Conservation (phyloP, 2,329 filamentous ascomycete species). For the Arthrobotrys megalospora region DNA sequence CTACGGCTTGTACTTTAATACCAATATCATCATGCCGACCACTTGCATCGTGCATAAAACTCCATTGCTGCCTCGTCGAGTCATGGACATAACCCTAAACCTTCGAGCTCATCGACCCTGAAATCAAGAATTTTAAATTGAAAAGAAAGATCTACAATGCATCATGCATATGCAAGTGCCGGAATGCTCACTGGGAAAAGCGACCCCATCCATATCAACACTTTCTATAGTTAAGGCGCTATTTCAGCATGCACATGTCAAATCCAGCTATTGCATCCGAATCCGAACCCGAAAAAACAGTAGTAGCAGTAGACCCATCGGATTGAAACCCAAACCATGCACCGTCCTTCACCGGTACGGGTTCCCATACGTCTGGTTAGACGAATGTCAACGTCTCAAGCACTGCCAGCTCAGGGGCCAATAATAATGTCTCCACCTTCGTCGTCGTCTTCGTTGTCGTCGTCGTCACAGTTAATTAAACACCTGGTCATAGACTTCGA, state of each 20-base stretch:
- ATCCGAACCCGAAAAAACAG: background rate
- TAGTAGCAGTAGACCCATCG: background rate
- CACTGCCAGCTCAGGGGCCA: background rate
- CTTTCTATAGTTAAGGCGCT: constrained; percentile 21
- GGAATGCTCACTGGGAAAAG: constrained; percentile 9
- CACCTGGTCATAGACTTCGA: constrained; percentile 50
- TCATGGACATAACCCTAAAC: background rate
- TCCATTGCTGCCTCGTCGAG: constrained; percentile 4
- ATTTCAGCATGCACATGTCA: background rate
- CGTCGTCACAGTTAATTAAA: constrained; percentile 17
- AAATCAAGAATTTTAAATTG: constrained; percentile 16
- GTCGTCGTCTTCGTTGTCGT: background rate
- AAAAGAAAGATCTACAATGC: constrained; percentile 19
- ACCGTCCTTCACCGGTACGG: constrained; percentile 21
- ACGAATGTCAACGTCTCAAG: constrained; percentile 7
- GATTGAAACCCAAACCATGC: constrained; percentile 23
- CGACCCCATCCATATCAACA: constrained; percentile 26
- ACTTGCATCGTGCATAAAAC: background rate
- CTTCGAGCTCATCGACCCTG: background rate
- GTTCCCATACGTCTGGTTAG: constrained; percentile 28
- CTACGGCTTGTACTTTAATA: background rate
- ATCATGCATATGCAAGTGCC: constrained; percentile 22
- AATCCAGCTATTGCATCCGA: constrained; percentile 25
- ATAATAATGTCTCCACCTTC: constrained; percentile 1
- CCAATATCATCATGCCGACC: background rate